A percentile compares a stretch with the other conserved stretches of the same genome.
Evolutionary conservation across 768 basidiomycete species (phyloP).

Genomic region (Pleurotus salmoneostramineus): DNA sequence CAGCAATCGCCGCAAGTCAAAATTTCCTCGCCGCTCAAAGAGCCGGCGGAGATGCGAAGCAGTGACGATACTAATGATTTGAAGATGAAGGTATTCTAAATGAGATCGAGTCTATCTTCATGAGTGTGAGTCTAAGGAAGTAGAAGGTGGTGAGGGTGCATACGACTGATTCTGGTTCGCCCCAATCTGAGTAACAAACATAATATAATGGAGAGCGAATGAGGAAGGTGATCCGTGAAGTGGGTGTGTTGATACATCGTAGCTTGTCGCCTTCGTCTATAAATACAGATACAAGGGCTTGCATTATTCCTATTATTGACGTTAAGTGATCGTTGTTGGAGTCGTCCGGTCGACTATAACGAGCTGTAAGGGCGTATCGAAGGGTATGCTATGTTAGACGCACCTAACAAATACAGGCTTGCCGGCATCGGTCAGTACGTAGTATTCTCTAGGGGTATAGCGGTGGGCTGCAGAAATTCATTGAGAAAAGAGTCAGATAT

Average conservation of each 20-base stretch:
- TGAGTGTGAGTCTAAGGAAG: slow-evolving; percentile 26
- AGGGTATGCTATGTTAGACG: slow-evolving; percentile 9
- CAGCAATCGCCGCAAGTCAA: slow-evolving; percentile 77
- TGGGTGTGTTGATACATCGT: slow-evolving; percentile 80
- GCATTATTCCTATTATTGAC: slow-evolving; percentile 86
- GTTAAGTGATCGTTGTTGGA: slow-evolving; percentile 53
- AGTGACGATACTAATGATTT: slow-evolving; percentile 88
- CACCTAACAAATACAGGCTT: slow-evolving; percentile 96
- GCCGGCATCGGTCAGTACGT: slow-evolving; percentile 90
- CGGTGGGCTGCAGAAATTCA: slow-evolving; percentile 24
- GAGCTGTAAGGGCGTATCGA: neutral
- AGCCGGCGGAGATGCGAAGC: slow-evolving; percentile 79
- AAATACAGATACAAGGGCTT: slow-evolving; percentile 94
- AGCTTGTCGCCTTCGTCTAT: slow-evolving; percentile 87
- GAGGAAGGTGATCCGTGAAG: slow-evolving; percentile 81
- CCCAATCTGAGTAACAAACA: slow-evolving; percentile 88
- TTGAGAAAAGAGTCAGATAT: slow-evolving; percentile 2
- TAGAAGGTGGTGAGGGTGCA: slow-evolving; percentile 23
- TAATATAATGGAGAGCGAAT: slow-evolving; percentile 88
- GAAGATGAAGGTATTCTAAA: slow-evolving; percentile 92
- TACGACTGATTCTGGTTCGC: slow-evolving; percentile 95
- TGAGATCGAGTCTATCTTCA: slow-evolving; percentile 87
- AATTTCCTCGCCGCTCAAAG: slow-evolving; percentile 88
- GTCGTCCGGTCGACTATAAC: slow-evolving; percentile 45
- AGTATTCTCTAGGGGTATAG: slow-evolving; percentile 74